phyloP scores from a whole-genome alignment of 305 asterid species.

The Coffea humblotiana region DNA sequence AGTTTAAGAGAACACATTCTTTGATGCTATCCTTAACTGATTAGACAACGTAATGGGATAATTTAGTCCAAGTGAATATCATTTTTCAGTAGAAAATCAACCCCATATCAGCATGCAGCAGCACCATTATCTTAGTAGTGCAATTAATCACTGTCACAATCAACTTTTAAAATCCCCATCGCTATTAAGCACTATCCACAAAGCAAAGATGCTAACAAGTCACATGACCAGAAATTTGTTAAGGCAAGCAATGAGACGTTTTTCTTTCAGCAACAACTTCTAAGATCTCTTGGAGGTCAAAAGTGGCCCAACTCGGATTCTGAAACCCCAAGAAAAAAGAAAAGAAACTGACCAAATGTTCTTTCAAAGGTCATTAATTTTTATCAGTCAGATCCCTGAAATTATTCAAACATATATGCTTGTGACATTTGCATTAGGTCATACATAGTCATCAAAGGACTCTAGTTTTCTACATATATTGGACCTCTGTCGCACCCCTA shows the following conservation, averaged over 20 bases:
- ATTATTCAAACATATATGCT: constrained; percentile 6
- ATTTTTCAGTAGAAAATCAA: not conserved
- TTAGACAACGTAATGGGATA: not conserved
- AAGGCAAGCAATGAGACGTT: constrained; percentile 17
- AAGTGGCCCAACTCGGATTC: constrained; percentile 7
- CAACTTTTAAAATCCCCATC: not conserved
- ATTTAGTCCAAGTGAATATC: not conserved
- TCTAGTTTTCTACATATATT: constrained; percentile 5
- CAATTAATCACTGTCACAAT: constrained; percentile 1
- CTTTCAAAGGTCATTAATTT: not conserved
- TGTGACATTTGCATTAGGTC: constrained; percentile 26
- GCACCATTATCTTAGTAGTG: not conserved
- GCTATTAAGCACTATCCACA: not conserved
- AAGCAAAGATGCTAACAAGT: not conserved
- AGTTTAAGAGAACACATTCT: not conserved
- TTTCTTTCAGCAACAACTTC: constrained; percentile 24
- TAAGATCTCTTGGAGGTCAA: constrained; percentile 1
- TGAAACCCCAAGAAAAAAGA: not conserved
- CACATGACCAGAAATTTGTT: not conserved
- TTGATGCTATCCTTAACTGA: not conserved
- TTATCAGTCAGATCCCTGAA: constrained; percentile 1
- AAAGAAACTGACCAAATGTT: not conserved
- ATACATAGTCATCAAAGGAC: constrained; percentile 12
- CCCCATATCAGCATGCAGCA: not conserved
- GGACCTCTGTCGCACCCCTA: constrained; percentile 6